Evolutionary conservation across 75 land plant genomes (phyloP), one percentile per base, ranked within the genome.

Genomic region (Selaginella moellendorffii): DNA sequence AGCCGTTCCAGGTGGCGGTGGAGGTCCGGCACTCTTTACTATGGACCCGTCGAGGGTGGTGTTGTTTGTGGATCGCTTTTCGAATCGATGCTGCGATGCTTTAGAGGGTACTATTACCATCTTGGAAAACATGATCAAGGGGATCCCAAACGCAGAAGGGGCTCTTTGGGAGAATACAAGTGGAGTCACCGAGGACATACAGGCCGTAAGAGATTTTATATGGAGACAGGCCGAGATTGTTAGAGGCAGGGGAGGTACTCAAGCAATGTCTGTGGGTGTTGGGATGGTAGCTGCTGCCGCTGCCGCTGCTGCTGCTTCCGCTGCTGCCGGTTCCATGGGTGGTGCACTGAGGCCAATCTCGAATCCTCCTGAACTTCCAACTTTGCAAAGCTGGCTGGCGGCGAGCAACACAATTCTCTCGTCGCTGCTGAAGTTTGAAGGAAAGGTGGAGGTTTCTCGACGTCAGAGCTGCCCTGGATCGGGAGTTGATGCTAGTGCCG

Each of bases 221-320:
- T 76, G 64, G 63, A 74, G 86, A 61, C 46, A 36, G 63, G 75
- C 77, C 71, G 99, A 95, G 52, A 75, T 81, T 30, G 59, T 95
- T 28, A 76, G 88, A 60, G 98, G 98, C 25, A 81, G 80, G 72
- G 91, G 97, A 54, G 83, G 88, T 19, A 56, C 76, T 52, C 65
- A 79, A 24, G 54, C 68, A 59, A 81, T 72, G 62, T 52, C 95
- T 23, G 77, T 76, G 63, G 95, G 87, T 69, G 98, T 81, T 67
- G 98, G 98, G 36, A 92, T 88, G 89, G 87, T 95, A 54, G 99
- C 99, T 65, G 97, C 76, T 74, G 97, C 97, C n/a, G 92, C 88
- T 62, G 87, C 87, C 51, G 96, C 87, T 42, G 99, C 99, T 19
- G 97, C 99, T 5, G 96, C 97, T 25, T 90, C 99, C 27, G 97